Percentiles rank a stretch among this genome's conserved stretches.
Conservation (phyloP, 2,329 filamentous ascomycete genomes). For the Fusarium scirpi region DNA sequence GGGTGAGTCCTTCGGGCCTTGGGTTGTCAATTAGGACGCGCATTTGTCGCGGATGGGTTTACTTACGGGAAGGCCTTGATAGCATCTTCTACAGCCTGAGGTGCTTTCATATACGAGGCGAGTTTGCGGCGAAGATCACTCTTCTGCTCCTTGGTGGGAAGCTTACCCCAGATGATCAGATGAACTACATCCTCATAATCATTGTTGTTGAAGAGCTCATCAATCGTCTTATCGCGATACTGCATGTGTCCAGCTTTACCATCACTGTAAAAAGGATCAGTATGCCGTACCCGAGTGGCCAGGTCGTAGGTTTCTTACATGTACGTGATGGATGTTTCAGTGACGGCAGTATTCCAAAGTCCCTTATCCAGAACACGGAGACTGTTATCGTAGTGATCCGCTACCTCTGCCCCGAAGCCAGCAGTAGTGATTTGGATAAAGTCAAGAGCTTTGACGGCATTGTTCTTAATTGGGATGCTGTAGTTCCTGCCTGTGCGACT, state of each 20-base stretch:
- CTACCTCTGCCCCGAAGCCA: neutral
- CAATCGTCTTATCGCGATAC: neutral
- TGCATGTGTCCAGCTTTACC: neutral
- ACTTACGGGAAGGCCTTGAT: neutral
- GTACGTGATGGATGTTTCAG: neutral
- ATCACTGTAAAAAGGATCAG: neutral
- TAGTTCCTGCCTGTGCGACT: neutral
- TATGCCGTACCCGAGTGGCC: neutral
- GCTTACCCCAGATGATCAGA: neutral
- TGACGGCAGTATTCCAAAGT: neutral
- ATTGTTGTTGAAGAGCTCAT: neutral
- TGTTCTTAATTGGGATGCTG: neutral
- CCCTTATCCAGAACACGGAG: neutral
- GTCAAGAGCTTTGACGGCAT: neutral
- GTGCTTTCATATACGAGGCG: neutral
- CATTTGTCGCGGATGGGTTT: neutral
- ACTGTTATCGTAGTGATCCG: neutral
- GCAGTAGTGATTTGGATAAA: neutral
- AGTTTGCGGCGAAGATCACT: neutral
- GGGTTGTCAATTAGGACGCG: fast-evolving
- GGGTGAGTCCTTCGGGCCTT: neutral
- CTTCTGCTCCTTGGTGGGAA: neutral
- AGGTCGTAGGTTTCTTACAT: neutral
- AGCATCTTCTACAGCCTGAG: neutral
- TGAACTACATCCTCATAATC: neutral